These are phyloP conservation scores for Dactylellina leptospora DNA, from an alignment of 2,329 filamentous ascomycete genomes.

Conservation along the genomic window DNA sequence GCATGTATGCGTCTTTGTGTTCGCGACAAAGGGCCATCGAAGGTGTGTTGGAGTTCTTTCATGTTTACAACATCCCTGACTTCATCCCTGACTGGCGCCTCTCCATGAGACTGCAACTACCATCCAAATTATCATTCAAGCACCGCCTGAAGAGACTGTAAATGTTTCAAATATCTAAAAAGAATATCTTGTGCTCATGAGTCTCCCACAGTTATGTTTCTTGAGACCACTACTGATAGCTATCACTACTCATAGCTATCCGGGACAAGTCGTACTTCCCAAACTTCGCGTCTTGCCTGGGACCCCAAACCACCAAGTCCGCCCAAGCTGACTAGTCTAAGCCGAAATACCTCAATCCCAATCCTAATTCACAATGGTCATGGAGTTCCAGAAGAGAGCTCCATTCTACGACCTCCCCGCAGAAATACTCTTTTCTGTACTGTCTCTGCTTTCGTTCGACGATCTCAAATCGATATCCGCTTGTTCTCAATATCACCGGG, in stretches of 20 bases:
- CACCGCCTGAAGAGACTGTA: not conserved
- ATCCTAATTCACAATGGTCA: not conserved
- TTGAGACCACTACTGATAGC: too few species aligned
- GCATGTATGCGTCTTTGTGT: too few species aligned
- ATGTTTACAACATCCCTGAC: too few species aligned
- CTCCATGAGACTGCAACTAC: too few species aligned
- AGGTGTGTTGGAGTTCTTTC: too few species aligned
- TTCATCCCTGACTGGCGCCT: too few species aligned
- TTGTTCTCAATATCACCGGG: not conserved
- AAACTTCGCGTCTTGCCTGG: not conserved
- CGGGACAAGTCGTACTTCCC: too few species aligned
- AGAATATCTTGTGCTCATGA: not conserved
- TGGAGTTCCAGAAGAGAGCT: not conserved
- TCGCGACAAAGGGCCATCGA: too few species aligned
- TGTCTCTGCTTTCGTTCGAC: not conserved
- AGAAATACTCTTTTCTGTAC: slow-evolving; percentile 1
- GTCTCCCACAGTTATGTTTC: not conserved
- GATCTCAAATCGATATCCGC: not conserved
- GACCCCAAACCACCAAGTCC: not conserved
- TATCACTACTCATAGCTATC: too few species aligned
- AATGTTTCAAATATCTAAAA: not conserved
- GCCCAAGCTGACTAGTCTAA: not conserved
- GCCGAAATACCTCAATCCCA: not conserved
- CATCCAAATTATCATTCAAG: not conserved
- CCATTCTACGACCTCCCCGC: not conserved